Conservation (phyloP, 257 asterid genomes). For the Solanum piurae region DNA sequence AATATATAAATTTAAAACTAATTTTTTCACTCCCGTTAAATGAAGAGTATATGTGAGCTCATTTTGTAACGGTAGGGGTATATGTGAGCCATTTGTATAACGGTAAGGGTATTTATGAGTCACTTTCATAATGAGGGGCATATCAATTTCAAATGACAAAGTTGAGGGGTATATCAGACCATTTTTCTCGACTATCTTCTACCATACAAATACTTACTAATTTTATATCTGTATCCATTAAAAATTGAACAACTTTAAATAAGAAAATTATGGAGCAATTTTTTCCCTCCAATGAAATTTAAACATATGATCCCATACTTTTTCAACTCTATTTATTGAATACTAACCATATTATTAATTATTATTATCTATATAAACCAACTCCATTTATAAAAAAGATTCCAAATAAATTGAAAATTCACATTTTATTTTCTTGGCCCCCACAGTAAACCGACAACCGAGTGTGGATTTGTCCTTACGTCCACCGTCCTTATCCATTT, state of each 20-base stretch:
- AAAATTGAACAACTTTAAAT: too few species aligned
- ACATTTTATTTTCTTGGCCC: not conserved
- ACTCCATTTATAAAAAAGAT: not conserved
- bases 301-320: not conserved
- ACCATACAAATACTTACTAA: not conserved
- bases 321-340: not conserved
- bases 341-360: not conserved
- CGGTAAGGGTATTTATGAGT: too few species aligned
- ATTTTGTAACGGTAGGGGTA: too few species aligned
- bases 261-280: not conserved
- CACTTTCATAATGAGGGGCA: too few species aligned
- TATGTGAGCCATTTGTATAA: too few species aligned
- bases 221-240: too few species aligned
- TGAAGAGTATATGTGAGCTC: too few species aligned
- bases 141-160: too few species aligned
- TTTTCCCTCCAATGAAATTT: not conserved
- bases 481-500: slow-evolving; percentile 13
- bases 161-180: too few species aligned
- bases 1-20: too few species aligned
- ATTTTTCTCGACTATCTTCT: too few species aligned
- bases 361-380: not conserved
- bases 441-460: slow-evolving; percentile 11
- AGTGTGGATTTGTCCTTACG: not conserved
- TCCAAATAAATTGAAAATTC: not conserved
- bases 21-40: too few species aligned